A percentile compares a stretch with the other conserved stretches of the same genome.
Conservation (phyloP, 768 basidiomycete genomes). For the Mycena rosella region DNA sequence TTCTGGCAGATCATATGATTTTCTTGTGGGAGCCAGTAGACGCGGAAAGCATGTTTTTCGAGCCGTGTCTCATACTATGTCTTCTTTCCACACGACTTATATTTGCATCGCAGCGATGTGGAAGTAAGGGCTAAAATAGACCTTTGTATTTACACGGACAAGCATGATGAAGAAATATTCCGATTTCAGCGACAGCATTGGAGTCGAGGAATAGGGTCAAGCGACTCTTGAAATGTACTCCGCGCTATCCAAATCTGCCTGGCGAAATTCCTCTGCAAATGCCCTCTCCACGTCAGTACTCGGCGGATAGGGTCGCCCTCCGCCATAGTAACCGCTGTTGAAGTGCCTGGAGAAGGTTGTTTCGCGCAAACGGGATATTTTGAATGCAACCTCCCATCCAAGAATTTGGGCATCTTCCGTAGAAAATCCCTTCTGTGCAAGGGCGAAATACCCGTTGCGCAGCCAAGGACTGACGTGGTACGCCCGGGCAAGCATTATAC, state of each 20-base stretch:
- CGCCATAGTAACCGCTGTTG: not conserved
- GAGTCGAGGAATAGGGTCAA: too few relatives aligned
- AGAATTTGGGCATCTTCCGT: not conserved
- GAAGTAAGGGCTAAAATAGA: too few relatives aligned
- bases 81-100: too few relatives aligned
- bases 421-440: not conserved
- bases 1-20: too few relatives aligned
- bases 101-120: too few relatives aligned
- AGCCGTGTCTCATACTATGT: too few relatives aligned
- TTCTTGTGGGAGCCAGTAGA: too few relatives aligned
- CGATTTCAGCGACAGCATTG: too few relatives aligned
- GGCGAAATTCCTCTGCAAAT: conserved; percentile 11
- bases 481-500: not conserved
- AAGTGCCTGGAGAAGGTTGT: not conserved
- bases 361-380: not conserved
- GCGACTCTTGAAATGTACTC: conserved; percentile 3
- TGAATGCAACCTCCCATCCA: not conserved
- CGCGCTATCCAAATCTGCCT: conserved; percentile 10
- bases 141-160: too few relatives aligned
- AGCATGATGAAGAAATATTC: too few relatives aligned
- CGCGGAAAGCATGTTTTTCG: too few relatives aligned
- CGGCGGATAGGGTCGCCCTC: not conserved
- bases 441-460: not conserved
- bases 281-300: not conserved
- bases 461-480: not conserved